phyloP scores from a whole-genome alignment of 768 basidiomycete species.

The Suillus clintonianus region DNA sequence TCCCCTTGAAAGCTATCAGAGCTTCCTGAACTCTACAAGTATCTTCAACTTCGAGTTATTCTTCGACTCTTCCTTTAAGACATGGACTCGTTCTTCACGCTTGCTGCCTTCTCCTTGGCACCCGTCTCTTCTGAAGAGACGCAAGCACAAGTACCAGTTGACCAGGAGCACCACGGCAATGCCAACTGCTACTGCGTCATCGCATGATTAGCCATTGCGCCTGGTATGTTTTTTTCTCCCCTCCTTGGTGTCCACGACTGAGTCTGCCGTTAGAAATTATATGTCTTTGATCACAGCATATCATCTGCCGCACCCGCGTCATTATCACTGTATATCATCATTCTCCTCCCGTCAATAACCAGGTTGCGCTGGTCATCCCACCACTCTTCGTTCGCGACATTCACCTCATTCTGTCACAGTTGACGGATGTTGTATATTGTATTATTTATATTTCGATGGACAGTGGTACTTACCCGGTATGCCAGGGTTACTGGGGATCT shows the following conservation, averaged over 20 bases:
- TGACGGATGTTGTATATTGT: background rate
- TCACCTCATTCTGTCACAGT: background rate
- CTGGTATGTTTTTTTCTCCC: background rate
- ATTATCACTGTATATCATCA: background rate
- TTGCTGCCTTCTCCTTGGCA: background rate
- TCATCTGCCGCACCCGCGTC: background rate
- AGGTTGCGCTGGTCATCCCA: background rate
- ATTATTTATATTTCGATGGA: background rate
- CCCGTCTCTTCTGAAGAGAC: background rate
- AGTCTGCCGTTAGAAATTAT: background rate
- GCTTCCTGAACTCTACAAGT: background rate
- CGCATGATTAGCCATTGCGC: background rate
- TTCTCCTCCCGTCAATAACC: background rate
- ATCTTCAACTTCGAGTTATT: background rate
- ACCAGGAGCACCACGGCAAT: background rate
- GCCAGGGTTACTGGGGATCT: background rate
- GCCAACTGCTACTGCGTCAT: background rate
- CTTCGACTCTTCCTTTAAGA: no score
- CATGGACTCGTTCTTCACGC: background rate
- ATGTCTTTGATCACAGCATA: background rate
- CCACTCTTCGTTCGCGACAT: background rate
- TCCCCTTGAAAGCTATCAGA: background rate
- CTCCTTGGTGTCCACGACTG: background rate
- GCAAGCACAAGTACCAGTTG: constrained; percentile 3
- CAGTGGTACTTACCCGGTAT: background rate